Conservation (phyloP, 2,329 filamentous ascomycete genomes). For the Akanthomyces uredinophilus region DNA sequence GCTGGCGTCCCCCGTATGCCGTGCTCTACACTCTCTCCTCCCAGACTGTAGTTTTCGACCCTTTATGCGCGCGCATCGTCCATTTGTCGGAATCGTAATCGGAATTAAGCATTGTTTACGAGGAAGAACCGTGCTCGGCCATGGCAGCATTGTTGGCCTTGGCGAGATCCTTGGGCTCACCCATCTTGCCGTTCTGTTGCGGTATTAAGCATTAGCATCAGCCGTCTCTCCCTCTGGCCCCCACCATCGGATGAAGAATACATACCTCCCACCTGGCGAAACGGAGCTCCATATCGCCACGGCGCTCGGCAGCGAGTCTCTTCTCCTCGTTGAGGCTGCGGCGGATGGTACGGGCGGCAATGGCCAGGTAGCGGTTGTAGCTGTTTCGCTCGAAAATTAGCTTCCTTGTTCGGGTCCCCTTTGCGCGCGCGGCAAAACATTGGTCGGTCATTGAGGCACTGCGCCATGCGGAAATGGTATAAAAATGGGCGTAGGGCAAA, state of each 20-base stretch:
- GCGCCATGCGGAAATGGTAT: constrained; percentile 12
- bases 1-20: neutral
- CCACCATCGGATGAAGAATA: constrained; percentile 9
- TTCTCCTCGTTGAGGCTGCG: constrained; percentile 95
- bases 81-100: neutral
- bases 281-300: constrained; percentile 82
- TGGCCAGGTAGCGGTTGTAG: constrained; percentile 99
- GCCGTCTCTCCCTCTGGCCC: constrained; percentile 3
- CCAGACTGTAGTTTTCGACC: neutral
- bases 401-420: constrained; percentile 20
- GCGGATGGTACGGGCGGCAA: constrained; percentile 92
- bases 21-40: constrained; percentile 9
- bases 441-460: constrained; percentile 15
- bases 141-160: constrained; percentile 45
- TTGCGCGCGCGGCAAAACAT: constrained; percentile 20
- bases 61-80: constrained; percentile 8
- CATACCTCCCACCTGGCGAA: constrained; percentile 92
- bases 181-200: constrained; percentile 89
- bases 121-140: constrained; percentile 34
- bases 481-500: constrained; percentile 23
- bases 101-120: constrained; percentile 23
- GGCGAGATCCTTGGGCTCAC: constrained; percentile 70
- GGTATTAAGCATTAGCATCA: constrained; percentile 29
- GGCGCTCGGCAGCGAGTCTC: constrained; percentile 79
- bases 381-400: constrained; percentile 48